A percentile compares a stretch with the other conserved stretches of the same genome.
Evolutionary conservation across 2,329 filamentous ascomycete species (phyloP).

Genomic region (Emmonsiellopsis sp.): DNA sequence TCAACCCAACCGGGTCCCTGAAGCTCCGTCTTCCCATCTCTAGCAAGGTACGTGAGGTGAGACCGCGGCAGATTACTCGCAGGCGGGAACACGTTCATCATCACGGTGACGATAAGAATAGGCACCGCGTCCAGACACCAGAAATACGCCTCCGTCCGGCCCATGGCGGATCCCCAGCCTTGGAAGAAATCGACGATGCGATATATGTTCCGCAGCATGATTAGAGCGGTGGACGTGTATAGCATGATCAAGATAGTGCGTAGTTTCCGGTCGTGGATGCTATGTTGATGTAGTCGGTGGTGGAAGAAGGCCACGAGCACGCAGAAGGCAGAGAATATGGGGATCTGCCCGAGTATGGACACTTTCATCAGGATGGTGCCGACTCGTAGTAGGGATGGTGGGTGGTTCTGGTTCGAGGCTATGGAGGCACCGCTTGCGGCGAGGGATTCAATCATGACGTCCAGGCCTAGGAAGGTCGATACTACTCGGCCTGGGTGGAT

Average conservation of each 20-base stretch:
- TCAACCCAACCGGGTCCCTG: conserved; percentile 43
- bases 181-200: conserved; percentile 44
- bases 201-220: conserved; percentile 43
- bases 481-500: conserved; percentile 51
- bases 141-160: conserved; percentile 43
- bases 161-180: conserved; percentile 25
- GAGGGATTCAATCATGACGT: conserved; percentile 39
- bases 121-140: conserved; percentile 47
- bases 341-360: conserved; percentile 43
- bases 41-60: conserved; percentile 42
- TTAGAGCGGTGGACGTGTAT: conserved; percentile 26
- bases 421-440: conserved; percentile 44
- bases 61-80: conserved; percentile 41
- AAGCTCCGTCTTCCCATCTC: conserved; percentile 45
- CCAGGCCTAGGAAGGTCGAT: conserved; percentile 48
- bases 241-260: conserved; percentile 34
- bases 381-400: conserved; percentile 27
- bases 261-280: conserved; percentile 37
- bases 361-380: conserved; percentile 42
- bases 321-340: conserved; percentile 42
- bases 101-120: conserved; percentile 43
- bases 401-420: conserved; percentile 32
- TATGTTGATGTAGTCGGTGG: conserved; percentile 28
- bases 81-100: conserved; percentile 46
- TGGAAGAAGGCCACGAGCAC: conserved; percentile 40